A percentile compares a stretch with the other conserved stretches of the same genome.
phyloP scores from a whole-genome alignment of 2,329 filamentous ascomycete species.

The Colletotrichum truncatum region DNA sequence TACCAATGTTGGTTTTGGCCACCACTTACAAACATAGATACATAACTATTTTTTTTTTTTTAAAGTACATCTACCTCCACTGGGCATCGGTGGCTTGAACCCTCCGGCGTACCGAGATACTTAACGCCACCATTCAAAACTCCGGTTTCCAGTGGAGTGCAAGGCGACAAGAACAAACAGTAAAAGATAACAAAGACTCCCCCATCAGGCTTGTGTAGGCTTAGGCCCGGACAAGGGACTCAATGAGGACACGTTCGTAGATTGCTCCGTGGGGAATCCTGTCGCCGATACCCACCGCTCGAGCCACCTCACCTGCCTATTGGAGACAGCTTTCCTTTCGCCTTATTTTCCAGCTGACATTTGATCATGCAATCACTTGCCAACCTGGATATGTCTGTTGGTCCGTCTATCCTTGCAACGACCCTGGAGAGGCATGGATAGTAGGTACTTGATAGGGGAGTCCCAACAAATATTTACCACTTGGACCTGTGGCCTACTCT shows the following conservation, averaged over 20 bases:
- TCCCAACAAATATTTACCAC: too few species aligned
- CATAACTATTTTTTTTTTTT: too few species aligned
- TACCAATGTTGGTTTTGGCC: too few species aligned
- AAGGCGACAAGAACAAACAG: background rate
- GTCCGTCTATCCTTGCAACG: too few species aligned
- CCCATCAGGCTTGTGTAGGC: too few species aligned
- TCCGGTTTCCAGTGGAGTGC: background rate
- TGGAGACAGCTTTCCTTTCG: constrained; percentile 15
- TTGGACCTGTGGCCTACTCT: too few species aligned
- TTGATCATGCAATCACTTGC: constrained; percentile 1
- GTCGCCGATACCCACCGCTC: background rate
- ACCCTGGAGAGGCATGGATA: too few species aligned
- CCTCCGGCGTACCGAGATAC: background rate
- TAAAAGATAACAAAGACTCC: background rate
- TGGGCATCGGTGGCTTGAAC: background rate
- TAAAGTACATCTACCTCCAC: too few species aligned
- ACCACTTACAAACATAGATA: too few species aligned
- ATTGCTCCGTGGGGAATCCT: constrained; percentile 21
- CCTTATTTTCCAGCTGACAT: constrained; percentile 11
- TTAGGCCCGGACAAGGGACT: too few species aligned
- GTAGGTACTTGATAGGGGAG: too few species aligned
- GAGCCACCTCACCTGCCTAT: constrained; percentile 25
- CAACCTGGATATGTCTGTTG: background rate
- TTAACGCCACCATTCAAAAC: background rate
- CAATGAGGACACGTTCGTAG: constrained; percentile 26